Evolutionary conservation across 2,329 filamentous ascomycete genomes (phyloP).

Genomic region (Fusarium haematococcum): DNA sequence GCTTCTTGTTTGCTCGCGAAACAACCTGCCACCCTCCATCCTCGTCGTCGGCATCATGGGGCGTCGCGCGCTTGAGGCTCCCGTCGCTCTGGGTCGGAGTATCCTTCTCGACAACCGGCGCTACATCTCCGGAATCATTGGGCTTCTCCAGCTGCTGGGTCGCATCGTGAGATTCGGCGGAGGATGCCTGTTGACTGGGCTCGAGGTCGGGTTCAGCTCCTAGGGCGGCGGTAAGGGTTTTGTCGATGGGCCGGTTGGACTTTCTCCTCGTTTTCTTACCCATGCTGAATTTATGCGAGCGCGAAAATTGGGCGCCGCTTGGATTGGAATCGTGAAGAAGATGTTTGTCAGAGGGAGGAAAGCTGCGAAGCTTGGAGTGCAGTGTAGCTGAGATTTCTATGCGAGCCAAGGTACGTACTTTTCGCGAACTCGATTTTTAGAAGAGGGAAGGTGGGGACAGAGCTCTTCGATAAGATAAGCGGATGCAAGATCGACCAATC

Average conservation of each 20-base stretch:
- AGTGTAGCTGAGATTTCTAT: conserved; percentile 9
- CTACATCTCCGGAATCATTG: conserved; percentile 12
- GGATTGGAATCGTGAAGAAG: not conserved
- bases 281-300: conserved; percentile 31
- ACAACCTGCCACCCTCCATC: conserved; percentile 67
- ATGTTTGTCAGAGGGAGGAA: conserved; percentile 17
- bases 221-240: conserved; percentile 35
- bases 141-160: conserved; percentile 11
- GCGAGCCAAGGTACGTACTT: conserved; percentile 28
- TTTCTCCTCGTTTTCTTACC: conserved; percentile 41
- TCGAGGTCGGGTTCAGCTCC: conserved; percentile 25
- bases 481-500: not conserved
- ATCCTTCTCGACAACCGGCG: conserved; percentile 23
- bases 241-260: conserved; percentile 17
- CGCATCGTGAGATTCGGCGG: conserved; percentile 20
- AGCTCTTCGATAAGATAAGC: not conserved
- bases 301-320: conserved; percentile 25
- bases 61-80: conserved; percentile 62
- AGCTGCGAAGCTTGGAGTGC: conserved; percentile 14
- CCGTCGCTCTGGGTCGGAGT: conserved; percentile 47
- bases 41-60: conserved; percentile 57
- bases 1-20: conserved; percentile 66
- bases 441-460: not conserved
- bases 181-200: conserved; percentile 6
- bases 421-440: not conserved